Evolutionary conservation across 116 monocot genomes (phyloP), one percentile per base, ranked within the genome.

Genomic region (Papilionanthe hybrid): DNA sequence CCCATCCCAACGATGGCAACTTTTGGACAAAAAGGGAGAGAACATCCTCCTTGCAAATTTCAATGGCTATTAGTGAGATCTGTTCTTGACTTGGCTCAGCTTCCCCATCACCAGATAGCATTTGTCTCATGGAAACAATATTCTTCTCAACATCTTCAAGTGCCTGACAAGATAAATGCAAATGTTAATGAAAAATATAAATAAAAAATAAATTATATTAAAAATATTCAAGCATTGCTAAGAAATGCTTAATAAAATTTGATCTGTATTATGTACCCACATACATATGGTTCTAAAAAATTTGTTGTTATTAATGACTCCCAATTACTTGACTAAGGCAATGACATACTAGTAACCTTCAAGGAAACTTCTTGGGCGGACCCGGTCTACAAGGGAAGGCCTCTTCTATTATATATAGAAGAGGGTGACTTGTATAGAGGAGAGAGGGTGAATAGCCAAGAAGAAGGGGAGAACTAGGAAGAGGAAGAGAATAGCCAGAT

Each of bases 81-180:
- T 90, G 90, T 0, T 99, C 99, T 66, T 79, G 82, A 88, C 84
- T 93, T 67, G 91, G 83, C 83, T 99, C 99, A 45, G 78, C 20
- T 81, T 99, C 99, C 71, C 92, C 92, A 85, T 99, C 95, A 19
- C 95, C 95, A 74, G 82, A 90, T 77, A 99, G 85, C 83, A 93
- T 82, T 74, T 90, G 89, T 82, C 83, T 95, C 93, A 95, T 88
- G 23, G 78, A 79, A 72, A 83, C 45, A 66, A 93, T 78, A 75
- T 95, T 91, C 79, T 95, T 99, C 66, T 95, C 94, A 69, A 90
- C 95, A 79, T 99, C 99, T 90, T 99, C 99, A 44, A 93, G 90
- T 81, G 90, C 95, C 99, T 99, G 65, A 80, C 18, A 81, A 55
- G 22, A 79, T 13, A 41, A 20, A 43, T 19, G 60, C 11, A 47